Evolutionary conservation across 1,139 yeast species (phyloP).

Genomic region (Scheffersomyces insectosa): DNA sequence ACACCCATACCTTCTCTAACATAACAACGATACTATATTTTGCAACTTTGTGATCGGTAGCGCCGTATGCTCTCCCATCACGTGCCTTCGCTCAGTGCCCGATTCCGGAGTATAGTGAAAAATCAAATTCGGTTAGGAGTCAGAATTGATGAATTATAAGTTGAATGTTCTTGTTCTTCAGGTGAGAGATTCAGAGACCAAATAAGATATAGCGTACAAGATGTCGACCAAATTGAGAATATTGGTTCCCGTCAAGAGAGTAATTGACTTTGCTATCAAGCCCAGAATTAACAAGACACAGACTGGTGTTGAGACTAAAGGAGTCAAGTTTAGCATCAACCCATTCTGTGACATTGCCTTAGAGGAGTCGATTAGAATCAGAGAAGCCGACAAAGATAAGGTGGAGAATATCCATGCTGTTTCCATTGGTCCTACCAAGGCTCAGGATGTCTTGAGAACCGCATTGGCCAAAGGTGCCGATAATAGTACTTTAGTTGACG

Average conservation of each 20-base stretch:
- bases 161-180: no score
- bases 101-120: no score
- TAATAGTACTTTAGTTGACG: constrained; percentile 77
- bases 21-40: no score
- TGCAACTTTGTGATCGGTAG: no score
- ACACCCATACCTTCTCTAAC: no score
- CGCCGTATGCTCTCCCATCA: no score
- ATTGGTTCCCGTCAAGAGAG: constrained; percentile 92
- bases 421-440: constrained; percentile 83
- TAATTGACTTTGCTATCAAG: constrained; percentile 88
- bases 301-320: constrained; percentile 85
- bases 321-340: constrained; percentile 90
- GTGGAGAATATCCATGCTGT: constrained; percentile 90
- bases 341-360: constrained; percentile 97
- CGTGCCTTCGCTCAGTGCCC: no score
- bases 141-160: not conserved
- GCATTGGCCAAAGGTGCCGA: constrained; percentile 97
- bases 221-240: constrained; percentile 65
- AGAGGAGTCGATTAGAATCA: constrained; percentile 86
- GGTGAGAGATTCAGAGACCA: no score
- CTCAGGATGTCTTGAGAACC: constrained; percentile 84
- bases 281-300: constrained; percentile 89
- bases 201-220: not conserved
- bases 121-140: not conserved
- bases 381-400: constrained; percentile 64